A percentile compares a stretch with the other conserved stretches of the same genome.
Evolutionary conservation across 306 rosid genomes (phyloP).

Genomic region (Boehmeria nivea): DNA sequence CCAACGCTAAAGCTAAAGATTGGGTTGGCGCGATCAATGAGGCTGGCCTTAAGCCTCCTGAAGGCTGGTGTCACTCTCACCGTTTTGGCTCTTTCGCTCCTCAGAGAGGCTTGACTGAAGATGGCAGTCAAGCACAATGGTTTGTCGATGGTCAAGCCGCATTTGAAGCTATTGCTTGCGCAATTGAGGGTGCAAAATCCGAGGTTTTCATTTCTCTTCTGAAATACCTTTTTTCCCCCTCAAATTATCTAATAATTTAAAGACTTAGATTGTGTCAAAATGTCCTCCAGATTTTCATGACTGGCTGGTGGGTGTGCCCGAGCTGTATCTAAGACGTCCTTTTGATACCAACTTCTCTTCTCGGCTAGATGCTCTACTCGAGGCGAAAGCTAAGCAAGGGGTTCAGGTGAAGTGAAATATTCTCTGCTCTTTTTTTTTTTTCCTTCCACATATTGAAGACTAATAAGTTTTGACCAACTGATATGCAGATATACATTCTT

Average conservation of each 20-base stretch:
- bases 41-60: conserved; percentile 34
- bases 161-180: conserved; percentile 46
- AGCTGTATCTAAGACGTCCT: conserved; percentile 45
- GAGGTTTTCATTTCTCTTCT: conserved; percentile 25
- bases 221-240: not conserved
- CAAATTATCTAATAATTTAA: not conserved
- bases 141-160: conserved; percentile 42
- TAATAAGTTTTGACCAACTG: conserved; percentile 1
- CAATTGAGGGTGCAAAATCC: conserved; percentile 42
- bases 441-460: not conserved
- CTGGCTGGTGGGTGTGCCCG: conserved; percentile 65
- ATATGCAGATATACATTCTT: conserved; percentile 41
- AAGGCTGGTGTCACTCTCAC: conserved; percentile 45
- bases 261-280: not conserved
- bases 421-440: not conserved
- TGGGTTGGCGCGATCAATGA: conserved; percentile 41
- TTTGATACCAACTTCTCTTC: conserved; percentile 30
- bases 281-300: conserved; percentile 39
- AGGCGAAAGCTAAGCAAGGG: conserved; percentile 41
- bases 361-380: conserved; percentile 40
- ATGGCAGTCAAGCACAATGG: conserved; percentile 48
- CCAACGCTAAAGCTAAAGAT: conserved; percentile 30
- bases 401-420: conserved; percentile 32
- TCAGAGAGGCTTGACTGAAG: conserved; percentile 40
- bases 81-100: conserved; percentile 45